Percentiles rank a stretch among this genome's conserved stretches.
Evolutionary conservation across 441 rosid species (phyloP).

Genomic region (Jatropha multifida): DNA sequence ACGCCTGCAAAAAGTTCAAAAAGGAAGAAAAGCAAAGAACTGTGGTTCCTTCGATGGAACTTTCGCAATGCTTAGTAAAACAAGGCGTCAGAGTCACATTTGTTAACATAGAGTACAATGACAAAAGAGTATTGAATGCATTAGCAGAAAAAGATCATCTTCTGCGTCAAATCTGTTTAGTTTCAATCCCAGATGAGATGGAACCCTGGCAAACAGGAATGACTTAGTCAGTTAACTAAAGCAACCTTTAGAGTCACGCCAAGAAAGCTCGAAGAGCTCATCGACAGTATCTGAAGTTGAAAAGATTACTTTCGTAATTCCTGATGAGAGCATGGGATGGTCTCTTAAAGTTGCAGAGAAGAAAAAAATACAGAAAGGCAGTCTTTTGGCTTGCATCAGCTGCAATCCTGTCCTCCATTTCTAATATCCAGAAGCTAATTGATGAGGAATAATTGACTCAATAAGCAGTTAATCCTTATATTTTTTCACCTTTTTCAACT

Average conservation of each 20-base stretch:
- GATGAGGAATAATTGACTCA: constrained; percentile 44
- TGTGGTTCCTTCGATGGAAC: constrained; percentile 20
- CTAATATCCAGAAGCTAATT: constrained; percentile 33
- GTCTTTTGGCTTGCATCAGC: constrained; percentile 62
- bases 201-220: constrained; percentile 30
- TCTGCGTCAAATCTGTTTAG: constrained; percentile 1
- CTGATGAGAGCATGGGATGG: constrained; percentile 34
- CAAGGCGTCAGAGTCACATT: constrained; percentile 19
- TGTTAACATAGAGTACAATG: constrained; percentile 16
- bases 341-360: constrained; percentile 41
- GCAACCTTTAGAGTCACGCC: constrained; percentile 25
- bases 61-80: constrained; percentile 11
- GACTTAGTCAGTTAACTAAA: constrained; percentile 21
- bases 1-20: background rate
- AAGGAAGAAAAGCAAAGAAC: too few relatives aligned
- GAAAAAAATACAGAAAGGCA: constrained; percentile 39
- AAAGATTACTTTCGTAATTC: constrained; percentile 23
- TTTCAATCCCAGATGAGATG: constrained; percentile 34
- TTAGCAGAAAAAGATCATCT: background rate
- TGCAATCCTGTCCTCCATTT: constrained; percentile 33
- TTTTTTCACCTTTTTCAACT: too few relatives aligned
- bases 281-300: constrained; percentile 22
- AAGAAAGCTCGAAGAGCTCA: constrained; percentile 31
- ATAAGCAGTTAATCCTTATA: too few relatives aligned
- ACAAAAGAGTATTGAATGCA: constrained; percentile 13